Percentiles rank a stretch among this genome's conserved stretches.
phyloP scores from a whole-genome alignment of 2,329 filamentous ascomycete species.

The Plenodomus biglobosus region DNA sequence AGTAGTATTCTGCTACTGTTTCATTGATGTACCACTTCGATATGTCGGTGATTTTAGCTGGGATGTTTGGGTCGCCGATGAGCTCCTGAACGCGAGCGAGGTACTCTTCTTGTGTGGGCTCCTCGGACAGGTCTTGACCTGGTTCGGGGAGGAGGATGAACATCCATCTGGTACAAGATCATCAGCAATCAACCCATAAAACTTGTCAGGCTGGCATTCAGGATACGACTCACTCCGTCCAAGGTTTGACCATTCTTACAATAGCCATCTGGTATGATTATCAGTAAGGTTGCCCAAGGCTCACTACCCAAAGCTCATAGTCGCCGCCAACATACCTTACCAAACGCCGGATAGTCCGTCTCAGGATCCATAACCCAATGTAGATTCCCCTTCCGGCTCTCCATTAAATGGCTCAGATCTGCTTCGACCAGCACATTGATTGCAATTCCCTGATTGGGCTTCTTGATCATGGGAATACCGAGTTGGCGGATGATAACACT shows the following conservation, averaged over 20 bases:
- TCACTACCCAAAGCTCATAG: slow-evolving; percentile 43
- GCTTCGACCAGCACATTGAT: slow-evolving; percentile 55
- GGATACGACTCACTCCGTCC: slow-evolving; percentile 57
- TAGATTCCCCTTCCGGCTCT: slow-evolving; percentile 58
- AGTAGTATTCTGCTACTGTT: slow-evolving; percentile 7
- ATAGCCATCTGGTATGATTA: no score
- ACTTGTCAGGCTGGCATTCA: slow-evolving; percentile 3
- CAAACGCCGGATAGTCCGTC: slow-evolving; percentile 21
- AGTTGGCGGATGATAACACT: slow-evolving; percentile 52
- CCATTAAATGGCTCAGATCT: slow-evolving; percentile 55
- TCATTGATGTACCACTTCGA: slow-evolving; percentile 17
- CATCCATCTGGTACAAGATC: not conserved
- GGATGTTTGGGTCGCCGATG: slow-evolving; percentile 11
- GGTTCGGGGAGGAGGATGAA: not conserved
- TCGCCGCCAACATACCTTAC: no score
- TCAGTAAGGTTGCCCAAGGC: slow-evolving; percentile 29
- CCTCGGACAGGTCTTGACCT: not conserved
- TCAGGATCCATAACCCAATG: slow-evolving; percentile 63
- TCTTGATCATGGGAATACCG: slow-evolving; percentile 50
- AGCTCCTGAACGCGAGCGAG: slow-evolving; percentile 9
- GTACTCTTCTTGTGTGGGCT: not conserved
- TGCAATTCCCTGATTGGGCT: slow-evolving; percentile 49
- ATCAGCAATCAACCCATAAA: not conserved
- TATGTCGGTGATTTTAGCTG: slow-evolving; percentile 4
- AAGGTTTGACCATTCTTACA: slow-evolving; percentile 62